Conservation (phyloP, 768 basidiomycete species). For the Amanita polypyramis region DNA sequence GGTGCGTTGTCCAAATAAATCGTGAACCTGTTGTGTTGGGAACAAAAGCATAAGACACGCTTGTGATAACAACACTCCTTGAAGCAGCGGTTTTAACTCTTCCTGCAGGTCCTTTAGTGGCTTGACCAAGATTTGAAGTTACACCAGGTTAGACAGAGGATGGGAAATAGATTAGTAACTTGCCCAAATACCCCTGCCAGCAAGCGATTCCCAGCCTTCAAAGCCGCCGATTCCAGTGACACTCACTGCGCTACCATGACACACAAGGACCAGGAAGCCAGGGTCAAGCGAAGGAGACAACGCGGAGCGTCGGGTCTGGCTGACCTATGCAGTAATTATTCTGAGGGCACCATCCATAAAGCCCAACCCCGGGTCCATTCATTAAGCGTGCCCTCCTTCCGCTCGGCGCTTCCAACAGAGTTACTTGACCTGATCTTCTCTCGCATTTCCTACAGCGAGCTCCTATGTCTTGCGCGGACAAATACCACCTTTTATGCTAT, state of each 20-base stretch:
- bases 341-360: not conserved
- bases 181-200: too few relatives aligned
- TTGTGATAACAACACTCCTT: too few relatives aligned
- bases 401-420: conserved; percentile 20
- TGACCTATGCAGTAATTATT: not conserved
- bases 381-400: not conserved
- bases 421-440: conserved; percentile 21
- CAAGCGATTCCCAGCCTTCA: too few relatives aligned
- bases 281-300: not conserved
- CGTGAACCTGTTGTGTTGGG: too few relatives aligned
- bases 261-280: not conserved
- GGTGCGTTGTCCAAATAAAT: too few relatives aligned
- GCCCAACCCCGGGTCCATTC: not conserved
- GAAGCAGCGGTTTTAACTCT: too few relatives aligned
- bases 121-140: too few relatives aligned
- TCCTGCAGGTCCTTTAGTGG: too few relatives aligned
- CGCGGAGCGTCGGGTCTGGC: not conserved
- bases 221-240: too few relatives aligned
- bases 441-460: conserved; percentile 12
- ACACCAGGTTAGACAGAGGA: too few relatives aligned
- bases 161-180: too few relatives aligned
- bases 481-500: conserved; percentile 21
- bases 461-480: conserved; percentile 14
- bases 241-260: not conserved
- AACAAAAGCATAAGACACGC: too few relatives aligned